phyloP scores from a whole-genome alignment of 306 rosid species.

The Cajanus cajan region DNA sequence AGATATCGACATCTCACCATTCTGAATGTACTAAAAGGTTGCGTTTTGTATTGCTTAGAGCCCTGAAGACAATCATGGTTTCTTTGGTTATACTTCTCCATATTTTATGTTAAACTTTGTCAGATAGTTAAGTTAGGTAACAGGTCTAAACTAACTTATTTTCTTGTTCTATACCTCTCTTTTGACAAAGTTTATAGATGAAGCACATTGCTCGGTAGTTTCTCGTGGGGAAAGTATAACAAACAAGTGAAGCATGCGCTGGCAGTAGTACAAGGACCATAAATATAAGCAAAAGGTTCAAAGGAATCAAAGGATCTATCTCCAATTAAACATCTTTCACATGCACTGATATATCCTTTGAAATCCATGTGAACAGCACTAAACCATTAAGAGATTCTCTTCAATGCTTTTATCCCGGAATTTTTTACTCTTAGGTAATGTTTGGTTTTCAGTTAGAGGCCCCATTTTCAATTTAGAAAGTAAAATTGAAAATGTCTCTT shows the following conservation, averaged over 20 bases:
- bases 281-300: constrained; percentile 18
- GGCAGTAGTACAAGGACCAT: constrained; percentile 6
- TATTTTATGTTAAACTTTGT: not conserved
- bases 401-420: not conserved
- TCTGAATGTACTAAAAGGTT: not conserved
- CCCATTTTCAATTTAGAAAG: not conserved
- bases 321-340: constrained; percentile 37
- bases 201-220: constrained; percentile 8
- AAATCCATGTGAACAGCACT: constrained; percentile 39
- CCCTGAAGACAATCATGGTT: not conserved
- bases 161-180: not conserved
- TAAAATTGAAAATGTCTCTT: not conserved
- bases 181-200: not conserved
- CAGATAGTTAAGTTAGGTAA: not conserved
- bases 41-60: not conserved
- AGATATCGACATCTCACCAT: not conserved
- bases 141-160: not conserved
- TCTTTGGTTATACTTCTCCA: not conserved
- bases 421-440: not conserved
- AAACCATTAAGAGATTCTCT: not conserved
- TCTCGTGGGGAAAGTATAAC: not conserved
- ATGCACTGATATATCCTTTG: constrained; percentile 20
- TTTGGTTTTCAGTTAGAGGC: not conserved
- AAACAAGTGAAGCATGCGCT: constrained; percentile 33
- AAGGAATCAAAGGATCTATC: constrained; percentile 15